These are phyloP conservation scores for Dictyostelium discoideum DNA, from an alignment of 78 protist genomes.

Conservation along the genomic window dicty_2.7 NC_007088.5:5712501-5713000, in stretches of 20 bases:
- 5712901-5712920: conserved; percentile 28
- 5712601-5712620: background rate
- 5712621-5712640: conserved; percentile 18
- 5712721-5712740: conserved; percentile 37
- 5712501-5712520: conserved; percentile 1
- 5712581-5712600: conserved; percentile 29
- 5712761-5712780: conserved; percentile 66
- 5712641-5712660: conserved; percentile 11
- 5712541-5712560: background rate
- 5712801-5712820: conserved; percentile 8
- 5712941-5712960: conserved; percentile 47
- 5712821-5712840: background rate
- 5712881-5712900: conserved; percentile 38
- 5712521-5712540: background rate
- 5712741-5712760: conserved; percentile 63
- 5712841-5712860: background rate
- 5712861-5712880: background rate
- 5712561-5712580: background rate
- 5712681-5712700: conserved; percentile 12
- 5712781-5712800: background rate
- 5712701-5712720: conserved; percentile 55
- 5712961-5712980: conserved; percentile 26
- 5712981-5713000: conserved; percentile 32
- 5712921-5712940: conserved; percentile 11
- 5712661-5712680: conserved; percentile 21